phyloP scores from a whole-genome alignment of 2,329 filamentous ascomycete species.

The Fusarium siculi region DNA sequence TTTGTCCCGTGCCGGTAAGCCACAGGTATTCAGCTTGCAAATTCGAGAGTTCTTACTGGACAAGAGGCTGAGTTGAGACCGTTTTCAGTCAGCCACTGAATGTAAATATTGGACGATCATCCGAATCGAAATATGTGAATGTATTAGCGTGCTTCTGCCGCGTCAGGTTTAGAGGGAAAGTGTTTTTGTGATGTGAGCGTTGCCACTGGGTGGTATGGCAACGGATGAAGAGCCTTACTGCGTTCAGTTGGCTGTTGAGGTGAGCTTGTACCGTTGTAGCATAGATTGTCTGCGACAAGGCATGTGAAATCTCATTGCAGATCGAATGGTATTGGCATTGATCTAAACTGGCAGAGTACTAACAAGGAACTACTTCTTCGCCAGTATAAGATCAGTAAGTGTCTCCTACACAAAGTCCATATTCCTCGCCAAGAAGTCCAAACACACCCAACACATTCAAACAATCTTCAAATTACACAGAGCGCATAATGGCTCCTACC shows the following conservation, averaged over 20 bases:
- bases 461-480: background rate
- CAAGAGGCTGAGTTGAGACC: background rate
- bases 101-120: background rate
- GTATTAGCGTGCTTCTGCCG: background rate
- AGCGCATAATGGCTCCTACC: background rate
- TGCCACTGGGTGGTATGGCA: background rate
- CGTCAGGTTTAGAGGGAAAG: accelerated
- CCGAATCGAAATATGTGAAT: background rate
- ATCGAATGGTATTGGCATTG: background rate
- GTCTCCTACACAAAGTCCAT: background rate
- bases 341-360: too few relatives aligned
- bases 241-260: background rate
- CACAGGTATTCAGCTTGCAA: background rate
- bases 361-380: accelerated
- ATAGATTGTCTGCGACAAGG: background rate
- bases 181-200: background rate
- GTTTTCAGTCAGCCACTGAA: background rate
- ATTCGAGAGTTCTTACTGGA: background rate
- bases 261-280: background rate
- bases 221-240: background rate
- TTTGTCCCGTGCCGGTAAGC: background rate
- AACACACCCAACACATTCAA: too few relatives aligned
- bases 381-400: background rate
- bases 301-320: background rate
- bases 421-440: background rate